Percentiles rank a stretch among this genome's conserved stretches.
Evolutionary conservation across 2,329 filamentous ascomycete genomes (phyloP).

Genomic region (Fusarium virguliforme): DNA sequence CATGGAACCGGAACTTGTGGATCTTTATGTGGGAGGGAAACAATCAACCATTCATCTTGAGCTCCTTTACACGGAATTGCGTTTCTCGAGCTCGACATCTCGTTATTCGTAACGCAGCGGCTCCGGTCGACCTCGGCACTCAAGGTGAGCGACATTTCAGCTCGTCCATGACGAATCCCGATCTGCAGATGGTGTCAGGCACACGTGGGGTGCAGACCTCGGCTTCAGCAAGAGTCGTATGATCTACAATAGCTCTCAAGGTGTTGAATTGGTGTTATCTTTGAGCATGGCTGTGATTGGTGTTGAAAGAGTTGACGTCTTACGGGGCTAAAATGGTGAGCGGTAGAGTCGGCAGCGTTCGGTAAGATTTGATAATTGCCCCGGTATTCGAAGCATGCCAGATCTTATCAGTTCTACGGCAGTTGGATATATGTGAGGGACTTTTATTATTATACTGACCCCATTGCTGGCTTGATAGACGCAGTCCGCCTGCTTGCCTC

Average conservation of each 20-base stretch:
- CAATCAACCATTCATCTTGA: neutral
- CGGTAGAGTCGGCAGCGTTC: constrained; percentile 24
- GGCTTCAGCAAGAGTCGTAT: neutral
- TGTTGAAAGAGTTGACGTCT: constrained; percentile 27
- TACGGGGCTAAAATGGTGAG: constrained; percentile 26
- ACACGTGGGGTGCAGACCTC: neutral
- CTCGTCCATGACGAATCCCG: constrained; percentile 7
- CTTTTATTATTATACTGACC: neutral
- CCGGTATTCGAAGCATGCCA: neutral
- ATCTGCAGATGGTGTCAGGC: constrained; percentile 4
- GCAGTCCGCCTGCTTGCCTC: neutral
- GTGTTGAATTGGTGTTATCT: neutral
- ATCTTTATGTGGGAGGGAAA: neutral
- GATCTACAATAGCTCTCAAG: neutral
- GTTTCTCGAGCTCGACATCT: neutral
- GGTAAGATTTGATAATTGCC: constrained; percentile 7
- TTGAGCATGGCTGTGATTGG: constrained; percentile 16
- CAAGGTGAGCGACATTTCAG: constrained; percentile 16
- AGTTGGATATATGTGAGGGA: neutral
- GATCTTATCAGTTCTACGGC: neutral
- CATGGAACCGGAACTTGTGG: neutral
- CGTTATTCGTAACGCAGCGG: constrained; percentile 13
- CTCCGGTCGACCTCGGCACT: constrained; percentile 1
- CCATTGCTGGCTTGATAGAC: neutral
- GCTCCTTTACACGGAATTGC: neutral